A percentile compares a stretch with the other conserved stretches of the same genome.
phyloP scores from a whole-genome alignment of 805 yeast genomes.

The Schwanniomyces occidentalis region DNA sequence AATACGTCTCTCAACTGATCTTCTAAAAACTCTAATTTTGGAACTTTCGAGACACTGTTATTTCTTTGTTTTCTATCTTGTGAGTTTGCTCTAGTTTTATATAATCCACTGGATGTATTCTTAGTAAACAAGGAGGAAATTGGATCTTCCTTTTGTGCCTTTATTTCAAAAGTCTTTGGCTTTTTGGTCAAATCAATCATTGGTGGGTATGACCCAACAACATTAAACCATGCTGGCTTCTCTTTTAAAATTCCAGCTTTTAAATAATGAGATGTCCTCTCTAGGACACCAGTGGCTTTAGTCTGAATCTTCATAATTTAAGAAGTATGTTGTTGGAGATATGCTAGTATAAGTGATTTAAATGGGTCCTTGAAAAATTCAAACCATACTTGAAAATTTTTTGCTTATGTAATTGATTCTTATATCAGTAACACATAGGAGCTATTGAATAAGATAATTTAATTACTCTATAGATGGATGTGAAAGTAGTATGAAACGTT shows the following conservation, averaged over 20 bases:
- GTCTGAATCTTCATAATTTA: slow-evolving; percentile 62
- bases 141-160: slow-evolving; percentile 31
- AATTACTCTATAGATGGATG: too few species aligned
- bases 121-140: slow-evolving; percentile 17
- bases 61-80: slow-evolving; percentile 38
- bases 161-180: slow-evolving; percentile 29
- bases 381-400: slow-evolving; percentile 6
- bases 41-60: slow-evolving; percentile 46
- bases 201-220: slow-evolving; percentile 84
- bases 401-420: slow-evolving; percentile 7
- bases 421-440: too few species aligned
- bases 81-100: slow-evolving; percentile 48
- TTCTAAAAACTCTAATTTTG: slow-evolving; percentile 60
- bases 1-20: slow-evolving; percentile 82
- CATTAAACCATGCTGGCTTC: slow-evolving; percentile 89
- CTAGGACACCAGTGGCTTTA: slow-evolving; percentile 72
- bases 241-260: slow-evolving; percentile 64
- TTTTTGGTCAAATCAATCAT: slow-evolving; percentile 56
- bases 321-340: too few species aligned
- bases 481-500: slow-evolving; percentile 4
- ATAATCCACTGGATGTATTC: slow-evolving; percentile 21
- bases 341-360: too few species aligned
- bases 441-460: too few species aligned
- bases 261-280: slow-evolving; percentile 76
- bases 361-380: too few species aligned